Conservation (phyloP, 2,329 filamentous ascomycete species). For the Cladophialophora carrionii region DNA sequence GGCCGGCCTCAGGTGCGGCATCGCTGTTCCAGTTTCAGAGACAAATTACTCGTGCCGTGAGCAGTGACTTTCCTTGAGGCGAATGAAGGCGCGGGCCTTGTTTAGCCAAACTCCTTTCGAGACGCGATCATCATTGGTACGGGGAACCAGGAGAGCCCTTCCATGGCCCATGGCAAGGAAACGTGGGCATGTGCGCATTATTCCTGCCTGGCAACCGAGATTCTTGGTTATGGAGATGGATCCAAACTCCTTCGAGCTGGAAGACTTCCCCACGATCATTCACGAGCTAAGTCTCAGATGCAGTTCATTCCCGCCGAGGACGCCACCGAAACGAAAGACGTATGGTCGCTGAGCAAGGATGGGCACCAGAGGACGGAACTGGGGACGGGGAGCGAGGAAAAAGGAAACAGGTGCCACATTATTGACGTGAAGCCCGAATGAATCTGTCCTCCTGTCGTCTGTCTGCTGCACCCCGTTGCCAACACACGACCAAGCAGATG, state of each 20-base stretch:
- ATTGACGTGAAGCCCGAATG: constrained; percentile 1
- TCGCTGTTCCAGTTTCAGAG: neutral
- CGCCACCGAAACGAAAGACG: neutral
- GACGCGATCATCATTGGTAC: constrained; percentile 12
- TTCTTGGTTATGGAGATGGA: neutral
- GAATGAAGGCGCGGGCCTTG: constrained; percentile 15
- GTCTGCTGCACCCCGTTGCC: neutral
- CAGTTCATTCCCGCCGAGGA: neutral
- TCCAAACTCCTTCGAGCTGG: neutral
- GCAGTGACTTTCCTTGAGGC: neutral
- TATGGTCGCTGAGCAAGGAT: neutral
- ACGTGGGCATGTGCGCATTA: neutral
- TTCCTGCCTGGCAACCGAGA: neutral
- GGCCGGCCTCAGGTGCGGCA: neutral
- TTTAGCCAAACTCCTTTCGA: constrained; percentile 5
- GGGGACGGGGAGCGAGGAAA: neutral
- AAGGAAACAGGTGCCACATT: neutral
- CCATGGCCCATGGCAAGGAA: neutral
- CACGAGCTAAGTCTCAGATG: neutral
- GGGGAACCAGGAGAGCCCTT: constrained; percentile 12
- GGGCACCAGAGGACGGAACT: neutral
- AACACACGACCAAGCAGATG: constrained; percentile 6
- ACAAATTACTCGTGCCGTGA: neutral
- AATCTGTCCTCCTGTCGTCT: neutral
- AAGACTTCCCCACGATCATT: constrained; percentile 2